Conservation (phyloP, 176 grass and related monocot genomes). For the Pontederia paniculata region DNA sequence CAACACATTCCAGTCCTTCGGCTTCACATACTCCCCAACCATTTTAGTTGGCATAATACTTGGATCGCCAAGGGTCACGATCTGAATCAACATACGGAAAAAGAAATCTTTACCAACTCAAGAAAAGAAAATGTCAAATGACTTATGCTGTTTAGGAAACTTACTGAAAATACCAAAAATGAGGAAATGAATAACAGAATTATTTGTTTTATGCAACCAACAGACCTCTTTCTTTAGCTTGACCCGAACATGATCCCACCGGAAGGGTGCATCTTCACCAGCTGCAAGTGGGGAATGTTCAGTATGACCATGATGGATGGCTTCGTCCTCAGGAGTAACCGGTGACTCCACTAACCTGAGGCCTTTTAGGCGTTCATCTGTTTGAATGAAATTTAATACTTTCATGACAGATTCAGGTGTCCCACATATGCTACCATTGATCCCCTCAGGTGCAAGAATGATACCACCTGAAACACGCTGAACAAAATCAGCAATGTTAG, state of each 20-base stretch:
- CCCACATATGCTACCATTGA: slow-evolving; percentile 92
- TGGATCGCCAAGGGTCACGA: slow-evolving; percentile 85
- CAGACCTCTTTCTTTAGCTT: slow-evolving; percentile 95
- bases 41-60: slow-evolving; percentile 67
- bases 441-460: slow-evolving; percentile 88
- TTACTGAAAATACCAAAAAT: too few relatives aligned
- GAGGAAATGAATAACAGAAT: neutral
- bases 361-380: slow-evolving; percentile 54
- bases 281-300: slow-evolving; percentile 76
- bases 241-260: slow-evolving; percentile 96
- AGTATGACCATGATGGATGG: slow-evolving; percentile 83
- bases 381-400: slow-evolving; percentile 71
- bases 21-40: slow-evolving; percentile 89
- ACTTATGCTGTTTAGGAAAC: too few relatives aligned
- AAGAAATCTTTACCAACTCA: neutral
- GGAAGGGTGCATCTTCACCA: slow-evolving; percentile 88
- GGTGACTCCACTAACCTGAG: slow-evolving; percentile 74
- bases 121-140: too few relatives aligned
- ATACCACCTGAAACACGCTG: slow-evolving; percentile 98
- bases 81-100: slow-evolving; percentile 31
- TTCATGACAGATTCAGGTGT: slow-evolving; percentile 51
- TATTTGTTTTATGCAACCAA: slow-evolving; percentile 1
- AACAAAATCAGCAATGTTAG: slow-evolving; percentile 26
- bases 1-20: slow-evolving; percentile 81
- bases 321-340: slow-evolving; percentile 94